Conservation (phyloP, 2,329 filamentous ascomycete species). For the Dactylella cylindrospora region DNA sequence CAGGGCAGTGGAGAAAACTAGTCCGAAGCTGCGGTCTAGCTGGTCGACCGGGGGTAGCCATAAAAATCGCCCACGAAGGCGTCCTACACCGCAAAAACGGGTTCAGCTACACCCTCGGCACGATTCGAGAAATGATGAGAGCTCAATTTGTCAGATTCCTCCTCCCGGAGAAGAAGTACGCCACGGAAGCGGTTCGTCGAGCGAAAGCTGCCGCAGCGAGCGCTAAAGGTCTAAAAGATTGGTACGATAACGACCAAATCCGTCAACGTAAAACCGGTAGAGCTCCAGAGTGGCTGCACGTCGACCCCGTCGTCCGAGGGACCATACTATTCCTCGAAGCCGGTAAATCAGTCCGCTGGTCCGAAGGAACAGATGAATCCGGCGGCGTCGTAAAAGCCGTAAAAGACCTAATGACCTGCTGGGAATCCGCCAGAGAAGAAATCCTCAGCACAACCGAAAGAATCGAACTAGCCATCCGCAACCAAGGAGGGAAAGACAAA, state of each 20-base stretch:
- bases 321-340: conserved; percentile 25
- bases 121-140: conserved; percentile 23
- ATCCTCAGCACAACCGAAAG: conserved; percentile 1
- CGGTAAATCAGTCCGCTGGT: conserved; percentile 20
- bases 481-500: background rate
- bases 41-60: conserved; percentile 23
- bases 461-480: background rate
- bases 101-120: conserved; percentile 19
- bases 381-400: conserved; percentile 7
- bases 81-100: conserved; percentile 30
- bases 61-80: conserved; percentile 24
- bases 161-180: conserved; percentile 12
- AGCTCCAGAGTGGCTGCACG: conserved; percentile 22
- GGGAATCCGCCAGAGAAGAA: conserved; percentile 13
- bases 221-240: conserved; percentile 23
- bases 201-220: conserved; percentile 1
- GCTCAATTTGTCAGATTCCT: conserved; percentile 34
- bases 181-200: conserved; percentile 11
- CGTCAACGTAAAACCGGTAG: conserved; percentile 2
- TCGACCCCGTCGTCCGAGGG: conserved; percentile 31
- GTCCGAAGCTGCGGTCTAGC: conserved; percentile 15
- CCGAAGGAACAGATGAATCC: conserved; percentile 14
- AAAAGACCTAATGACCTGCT: conserved; percentile 19
- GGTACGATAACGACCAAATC: conserved; percentile 8
- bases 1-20: conserved; percentile 33